Percentiles rank a stretch among this genome's conserved stretches.
Conservation (phyloP, 371 early-diverging fungal genomes). For the Syncephalastrum sp. region DNA sequence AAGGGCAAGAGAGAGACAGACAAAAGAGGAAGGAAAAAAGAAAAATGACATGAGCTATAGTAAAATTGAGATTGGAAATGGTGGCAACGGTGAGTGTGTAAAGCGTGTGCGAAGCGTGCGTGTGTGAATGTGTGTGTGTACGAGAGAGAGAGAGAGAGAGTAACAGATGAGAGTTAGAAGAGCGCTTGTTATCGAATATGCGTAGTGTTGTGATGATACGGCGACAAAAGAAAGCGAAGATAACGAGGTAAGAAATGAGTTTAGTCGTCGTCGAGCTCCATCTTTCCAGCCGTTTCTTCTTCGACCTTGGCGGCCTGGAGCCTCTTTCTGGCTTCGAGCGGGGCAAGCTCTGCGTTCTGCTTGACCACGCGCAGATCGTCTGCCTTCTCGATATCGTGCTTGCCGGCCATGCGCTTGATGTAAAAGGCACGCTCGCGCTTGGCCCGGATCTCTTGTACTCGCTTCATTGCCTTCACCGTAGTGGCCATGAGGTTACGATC, state of each 20-base stretch:
- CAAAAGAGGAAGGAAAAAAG: too few relatives aligned
- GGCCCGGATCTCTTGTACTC: slow-evolving; percentile 89
- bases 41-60: too few relatives aligned
- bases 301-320: slow-evolving; percentile 59
- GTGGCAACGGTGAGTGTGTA: too few relatives aligned
- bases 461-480: slow-evolving; percentile 96
- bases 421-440: slow-evolving; percentile 90
- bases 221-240: not conserved
- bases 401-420: slow-evolving; percentile 84
- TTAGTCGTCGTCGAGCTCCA: slow-evolving; percentile 56
- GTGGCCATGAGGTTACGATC: slow-evolving; percentile 94
- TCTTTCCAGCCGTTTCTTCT: slow-evolving; percentile 47
- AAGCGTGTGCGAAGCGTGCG: too few relatives aligned
- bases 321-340: slow-evolving; percentile 62
- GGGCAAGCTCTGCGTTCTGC: slow-evolving; percentile 83
- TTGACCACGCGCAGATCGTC: slow-evolving; percentile 77
- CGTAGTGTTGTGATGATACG: too few relatives aligned
- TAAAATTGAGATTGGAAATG: too few relatives aligned
- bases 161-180: not conserved
- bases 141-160: too few relatives aligned
- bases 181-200: not conserved
- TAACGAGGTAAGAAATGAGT: slow-evolving; percentile 18
- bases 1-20: too few relatives aligned
- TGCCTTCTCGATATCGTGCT: slow-evolving; percentile 72
- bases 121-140: too few relatives aligned